Evolutionary conservation across 148 eudicot genomes (phyloP), one percentile per base, ranked within the genome.

Genomic region (Agrostemma githago): DNA sequence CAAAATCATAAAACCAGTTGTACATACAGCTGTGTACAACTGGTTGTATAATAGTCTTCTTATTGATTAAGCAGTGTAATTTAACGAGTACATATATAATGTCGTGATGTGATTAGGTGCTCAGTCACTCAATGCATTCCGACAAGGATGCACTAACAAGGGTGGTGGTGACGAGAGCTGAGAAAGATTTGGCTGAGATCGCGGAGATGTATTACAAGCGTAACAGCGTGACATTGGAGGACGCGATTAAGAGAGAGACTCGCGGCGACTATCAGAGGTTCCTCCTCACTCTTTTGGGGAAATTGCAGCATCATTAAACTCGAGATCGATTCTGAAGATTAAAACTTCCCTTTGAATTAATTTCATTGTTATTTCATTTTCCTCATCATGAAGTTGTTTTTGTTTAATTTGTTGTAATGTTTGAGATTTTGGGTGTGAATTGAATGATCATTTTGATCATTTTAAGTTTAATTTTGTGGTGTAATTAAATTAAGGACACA

Each of bases 81-180:
- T 26, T 26, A 26, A 26, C 1, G 34, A 26, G 34, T 26, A 26
- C 1, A 26, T 26, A 10, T 37, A 17, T 44, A 4, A 9, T 41
- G 21, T 74, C 5, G 71, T 6, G 51, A 1, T 16, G 51, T 3
- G 3, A 65, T 72, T 64, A 92, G 96, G 88, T 87, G 7, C 4
- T 92, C 71, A 88, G 92, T 3, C 51, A 74, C 8, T 92, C 97
- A 0, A 65, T 90, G 17, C 76, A 81, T 37, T 81, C 88, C 3
- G 89, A 95, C 73, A 96, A 92, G 72, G 96, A 92, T 42, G 76
- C 88, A 5, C 69, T 95, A 39, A 90, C 97, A 46, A 82, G 96
- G 16, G 98, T 90, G 77, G 76, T 90, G 0, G 90, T 87, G 6
- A 81, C 90, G 0, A 80, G 90, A 62, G 93, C 98, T 39, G 98